A percentile compares a stretch with the other conserved stretches of the same genome.
Evolutionary conservation across 805 yeast genomes (phyloP).

Genomic region (Metschnikowia dekortorum): DNA sequence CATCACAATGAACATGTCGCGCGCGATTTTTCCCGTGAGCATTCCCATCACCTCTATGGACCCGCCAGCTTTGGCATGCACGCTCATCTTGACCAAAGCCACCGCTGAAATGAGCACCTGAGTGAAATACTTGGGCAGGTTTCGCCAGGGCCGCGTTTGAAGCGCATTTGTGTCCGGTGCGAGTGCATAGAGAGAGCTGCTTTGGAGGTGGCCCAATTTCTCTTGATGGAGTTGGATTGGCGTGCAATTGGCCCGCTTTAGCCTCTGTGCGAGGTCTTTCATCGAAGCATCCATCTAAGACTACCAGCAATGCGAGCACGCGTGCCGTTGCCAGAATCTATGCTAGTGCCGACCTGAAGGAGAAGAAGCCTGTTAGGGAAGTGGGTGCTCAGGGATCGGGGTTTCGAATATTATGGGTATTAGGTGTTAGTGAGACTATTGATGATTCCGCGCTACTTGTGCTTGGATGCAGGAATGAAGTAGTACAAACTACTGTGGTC

Average conservation of each 20-base stretch:
- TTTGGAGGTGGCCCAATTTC: neutral
- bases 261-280: neutral
- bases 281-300: neutral
- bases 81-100: conserved; percentile 70
- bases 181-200: conserved; percentile 11
- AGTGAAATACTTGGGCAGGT: conserved; percentile 56
- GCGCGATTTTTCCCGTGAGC: conserved; percentile 72
- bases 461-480: conserved; percentile 11
- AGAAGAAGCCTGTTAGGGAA: no score
- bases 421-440: neutral
- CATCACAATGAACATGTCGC: conserved; percentile 56
- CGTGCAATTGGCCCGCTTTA: neutral
- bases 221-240: neutral
- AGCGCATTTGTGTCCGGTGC: conserved; percentile 7
- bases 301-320: no score
- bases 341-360: no score
- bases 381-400: neutral
- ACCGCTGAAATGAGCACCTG: conserved; percentile 62
- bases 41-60: conserved; percentile 93
- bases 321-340: no score
- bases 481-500: conserved; percentile 12
- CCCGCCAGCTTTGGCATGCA: conserved; percentile 82
- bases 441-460: neutral
- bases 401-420: neutral
- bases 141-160: conserved; percentile 47